A percentile compares a stretch with the other conserved stretches of the same genome.
These are phyloP conservation scores for Phytomonas francai DNA, from an alignment of 208 protist genomes.

Conservation along the genomic window DNA sequence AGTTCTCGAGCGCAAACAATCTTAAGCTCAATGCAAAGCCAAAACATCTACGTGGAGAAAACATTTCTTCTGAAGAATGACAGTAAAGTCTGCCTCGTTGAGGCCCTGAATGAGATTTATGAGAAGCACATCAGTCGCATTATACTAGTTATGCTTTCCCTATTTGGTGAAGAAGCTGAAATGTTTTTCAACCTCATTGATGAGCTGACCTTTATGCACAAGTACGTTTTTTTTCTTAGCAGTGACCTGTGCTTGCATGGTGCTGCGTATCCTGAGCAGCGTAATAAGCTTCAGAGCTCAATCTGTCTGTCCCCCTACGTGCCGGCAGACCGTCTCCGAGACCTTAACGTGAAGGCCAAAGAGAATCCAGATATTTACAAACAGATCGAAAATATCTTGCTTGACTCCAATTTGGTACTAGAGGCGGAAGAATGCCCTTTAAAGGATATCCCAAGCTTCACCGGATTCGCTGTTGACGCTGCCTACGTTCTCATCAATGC, in stretches of 20 bases:
- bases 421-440: constrained; percentile 42
- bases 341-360: constrained; percentile 32
- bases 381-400: constrained; percentile 36
- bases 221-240: constrained; percentile 77
- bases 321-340: constrained; percentile 16
- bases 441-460: constrained; percentile 21
- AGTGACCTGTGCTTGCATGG: constrained; percentile 57
- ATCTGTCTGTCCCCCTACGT: constrained; percentile 70
- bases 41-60: constrained; percentile 68
- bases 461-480: constrained; percentile 70
- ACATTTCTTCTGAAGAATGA: constrained; percentile 36
- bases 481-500: constrained; percentile 57
- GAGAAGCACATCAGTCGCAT: constrained; percentile 57
- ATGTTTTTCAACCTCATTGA: constrained; percentile 61
- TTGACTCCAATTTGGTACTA: constrained; percentile 49
- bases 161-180: constrained; percentile 32
- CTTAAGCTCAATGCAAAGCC: constrained; percentile 32
- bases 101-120: constrained; percentile 55
- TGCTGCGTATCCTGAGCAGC: constrained; percentile 18
- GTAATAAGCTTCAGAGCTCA: constrained; percentile 63
- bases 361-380: constrained; percentile 17
- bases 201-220: constrained; percentile 41
- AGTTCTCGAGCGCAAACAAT: constrained; percentile 32
- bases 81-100: constrained; percentile 21
- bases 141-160: constrained; percentile 40